A percentile compares a stretch with the other conserved stretches of the same genome.
These are phyloP conservation scores for Schizopora paradoxa DNA, from an alignment of 1,284 basidiomycete species.

Conservation along the genomic window DNA sequence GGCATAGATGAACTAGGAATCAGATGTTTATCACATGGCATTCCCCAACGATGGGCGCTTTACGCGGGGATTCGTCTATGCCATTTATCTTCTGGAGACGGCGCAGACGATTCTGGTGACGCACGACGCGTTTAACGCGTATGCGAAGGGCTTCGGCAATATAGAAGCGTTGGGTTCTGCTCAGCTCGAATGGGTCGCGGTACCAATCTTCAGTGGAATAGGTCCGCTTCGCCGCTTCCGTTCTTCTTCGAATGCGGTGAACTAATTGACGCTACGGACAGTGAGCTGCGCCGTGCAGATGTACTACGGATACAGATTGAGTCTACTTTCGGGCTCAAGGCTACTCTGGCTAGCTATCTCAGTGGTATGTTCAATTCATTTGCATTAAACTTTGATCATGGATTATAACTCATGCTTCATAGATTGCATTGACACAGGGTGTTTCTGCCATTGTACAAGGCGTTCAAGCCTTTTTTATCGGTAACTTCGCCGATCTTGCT, in stretches of 20 bases:
- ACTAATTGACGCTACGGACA: not conserved
- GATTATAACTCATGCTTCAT: no score
- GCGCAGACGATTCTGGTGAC: conserved; percentile 23
- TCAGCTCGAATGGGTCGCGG: not conserved
- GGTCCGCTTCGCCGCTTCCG: not conserved
- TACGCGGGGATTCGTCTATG: conserved; percentile 22
- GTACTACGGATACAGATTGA: conserved; percentile 3
- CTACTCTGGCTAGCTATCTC: not conserved
- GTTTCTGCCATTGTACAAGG: conserved; percentile 1
- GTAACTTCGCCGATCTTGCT: not conserved
- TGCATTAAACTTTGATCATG: no score
- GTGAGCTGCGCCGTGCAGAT: conserved; percentile 1
- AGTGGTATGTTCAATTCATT: not conserved
- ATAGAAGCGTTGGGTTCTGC: not conserved
- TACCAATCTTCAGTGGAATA: not conserved
- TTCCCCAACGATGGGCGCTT: conserved; percentile 23
- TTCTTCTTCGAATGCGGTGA: no score
- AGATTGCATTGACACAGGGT: conserved; percentile 3
- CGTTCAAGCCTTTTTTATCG: not conserved
- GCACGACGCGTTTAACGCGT: conserved; percentile 23
- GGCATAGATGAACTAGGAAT: not conserved
- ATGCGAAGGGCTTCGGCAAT: conserved; percentile 27
- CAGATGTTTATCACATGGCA: conserved; percentile 26
- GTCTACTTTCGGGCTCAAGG: not conserved
- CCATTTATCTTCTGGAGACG: conserved; percentile 22